Evolutionary conservation across 2,329 filamentous ascomycete genomes (phyloP), one percentile per base, ranked within the genome.

Genomic region (Curvularia sp.): DNA sequence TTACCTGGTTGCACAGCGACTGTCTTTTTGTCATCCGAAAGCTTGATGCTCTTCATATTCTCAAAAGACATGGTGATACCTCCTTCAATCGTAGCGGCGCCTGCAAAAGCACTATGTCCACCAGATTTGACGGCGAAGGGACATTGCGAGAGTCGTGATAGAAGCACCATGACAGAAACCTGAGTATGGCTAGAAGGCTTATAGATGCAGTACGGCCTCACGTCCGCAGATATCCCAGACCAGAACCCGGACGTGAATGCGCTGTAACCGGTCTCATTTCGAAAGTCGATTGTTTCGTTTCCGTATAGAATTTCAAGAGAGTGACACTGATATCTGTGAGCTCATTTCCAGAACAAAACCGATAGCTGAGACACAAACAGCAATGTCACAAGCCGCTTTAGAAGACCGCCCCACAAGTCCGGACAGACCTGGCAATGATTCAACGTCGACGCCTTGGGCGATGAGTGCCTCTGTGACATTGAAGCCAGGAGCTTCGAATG

Each of bases 11-110:
- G 73, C 7, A 78, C 57, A 9, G 50, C 54, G 0, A 70, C 72
- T 1, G 64, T 69, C 27, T 62, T 67, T 32, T 68, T 63, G 34
- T 74, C 69, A 2, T 48, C 32, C 1, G 66, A 63, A 15, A 75
- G 60, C 3, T 53, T 53, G n/a, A 77, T 63, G 0, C 61, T 34
- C 25, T 74, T 74, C 45, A 78, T 53, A 7, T 64, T 59, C 25
- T 69, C 67, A 21, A 82, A 70, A 34, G 78, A 76, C 34, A 82
- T 71, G 0, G 78, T 80, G 9, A 83, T 76, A 0, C 80, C 80
- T 28, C 69, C 67, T 1, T 75, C 67, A 30, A 81, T 80, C 47
- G 76, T 79, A 18, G 78, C 77, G 6, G 74, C 73, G 13, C 79
- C 79, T 0, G 72, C 65, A 55, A 75, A 75, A 3, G 65, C 63